Conservation (phyloP, 2,329 filamentous ascomycete genomes). For the Waltergamsia citrina region DNA sequence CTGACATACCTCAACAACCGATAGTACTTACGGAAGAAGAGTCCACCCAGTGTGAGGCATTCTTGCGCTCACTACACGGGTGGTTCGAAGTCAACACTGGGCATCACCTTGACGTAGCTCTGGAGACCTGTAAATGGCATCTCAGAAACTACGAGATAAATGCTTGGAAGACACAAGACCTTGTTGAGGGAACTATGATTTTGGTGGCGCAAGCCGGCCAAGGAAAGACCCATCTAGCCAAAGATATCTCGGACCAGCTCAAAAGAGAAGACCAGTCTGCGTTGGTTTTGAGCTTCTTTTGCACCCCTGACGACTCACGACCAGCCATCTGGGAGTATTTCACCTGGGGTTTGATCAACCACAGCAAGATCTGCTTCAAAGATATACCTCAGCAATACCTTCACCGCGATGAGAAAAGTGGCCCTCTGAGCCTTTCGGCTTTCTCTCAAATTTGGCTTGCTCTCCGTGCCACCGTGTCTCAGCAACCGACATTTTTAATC, state of each 20-base stretch:
- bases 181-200: conserved; percentile 8
- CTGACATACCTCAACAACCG: too few species aligned
- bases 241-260: conserved; percentile 10
- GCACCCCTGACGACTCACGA: conserved; percentile 6
- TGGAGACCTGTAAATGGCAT: too few species aligned
- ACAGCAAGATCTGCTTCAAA: conserved; percentile 8
- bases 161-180: too few species aligned
- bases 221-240: conserved; percentile 13
- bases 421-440: conserved; percentile 4
- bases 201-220: conserved; percentile 8
- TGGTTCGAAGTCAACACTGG: too few species aligned
- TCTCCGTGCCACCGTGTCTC: conserved; percentile 3
- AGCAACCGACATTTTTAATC: conserved; percentile 10
- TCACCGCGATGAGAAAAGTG: conserved; percentile 2
- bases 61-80: too few species aligned
- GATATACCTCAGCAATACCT: conserved; percentile 6
- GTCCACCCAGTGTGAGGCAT: too few species aligned
- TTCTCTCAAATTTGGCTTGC: conserved; percentile 10
- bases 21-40: too few species aligned
- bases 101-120: too few species aligned
- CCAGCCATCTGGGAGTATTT: conserved; percentile 12
- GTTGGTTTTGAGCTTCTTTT: conserved; percentile 12
- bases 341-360: conserved; percentile 8
- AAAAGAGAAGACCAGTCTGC: conserved; percentile 4
- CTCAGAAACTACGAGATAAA: too few species aligned